Base-by-base conservation (phyloP, 331 rosid genomes). In the Arachis monticola region DNA sequence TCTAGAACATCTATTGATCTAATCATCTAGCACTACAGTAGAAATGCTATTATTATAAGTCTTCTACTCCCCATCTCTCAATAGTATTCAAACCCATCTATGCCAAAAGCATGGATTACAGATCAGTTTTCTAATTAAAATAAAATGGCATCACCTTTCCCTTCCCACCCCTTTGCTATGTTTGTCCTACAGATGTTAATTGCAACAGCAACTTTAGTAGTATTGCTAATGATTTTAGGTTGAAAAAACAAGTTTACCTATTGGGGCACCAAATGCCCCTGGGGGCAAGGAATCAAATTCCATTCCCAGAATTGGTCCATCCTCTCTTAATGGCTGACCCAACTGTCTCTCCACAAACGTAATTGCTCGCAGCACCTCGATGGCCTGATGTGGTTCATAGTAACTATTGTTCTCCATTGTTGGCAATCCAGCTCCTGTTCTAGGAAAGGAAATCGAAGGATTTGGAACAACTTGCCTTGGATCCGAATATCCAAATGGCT, bases 221-320 rank as follows among this genome's bases (percentile, higher is more conserved):
- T 48, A 48, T 48, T 48, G 4, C 55, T 48, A 48, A 9, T 48
- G 22, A 51, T 55, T 14, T 17, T 17, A 17, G 22, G 22, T 17
- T 53, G 64, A 17, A 72, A 44, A 69, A 38, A 55, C 22, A 71
- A 56, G 41, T 74, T 77, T 84, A 91, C 97, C 97, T 74, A 89
- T 68, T 2, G 87, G 91, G 1, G 89, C 81, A 45, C 95, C 91
- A 77, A 91, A 91, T 50, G 95, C 95, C 81, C 76, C 91, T 0
- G 90, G 93, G 0, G 97, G 97, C 88, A 89, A 72, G 3, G 90
- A 80, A 73, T 91, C 93, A 89, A 91, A 91, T 78, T 91, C 91
- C 86, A 87, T 74, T 44, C 97, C 97, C 10, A 91, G 85, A 58
- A 91, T 76, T 0, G 97, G 97, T 11, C 97, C 95, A 44, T 89